Conservation (phyloP, 192 early-diverging fungal species). For the Linnemannia elongata region DNA sequence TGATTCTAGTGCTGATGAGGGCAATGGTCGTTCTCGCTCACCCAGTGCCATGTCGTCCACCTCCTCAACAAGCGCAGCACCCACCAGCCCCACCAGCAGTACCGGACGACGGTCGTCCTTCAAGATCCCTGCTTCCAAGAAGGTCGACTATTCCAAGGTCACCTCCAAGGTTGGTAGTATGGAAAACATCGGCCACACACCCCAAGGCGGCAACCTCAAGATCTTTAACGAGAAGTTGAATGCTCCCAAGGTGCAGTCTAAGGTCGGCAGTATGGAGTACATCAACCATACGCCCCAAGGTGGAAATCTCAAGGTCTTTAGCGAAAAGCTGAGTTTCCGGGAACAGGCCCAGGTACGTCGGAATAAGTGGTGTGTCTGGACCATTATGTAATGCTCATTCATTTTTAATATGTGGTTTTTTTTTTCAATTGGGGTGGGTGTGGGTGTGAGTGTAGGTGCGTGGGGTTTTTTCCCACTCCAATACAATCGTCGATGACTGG, state of each 20-base stretch:
- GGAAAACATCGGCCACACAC: conserved; percentile 59
- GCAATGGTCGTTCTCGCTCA: conserved; percentile 17
- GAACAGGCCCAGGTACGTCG: conserved; percentile 43
- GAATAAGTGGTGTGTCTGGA: background rate
- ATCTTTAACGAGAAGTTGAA: conserved; percentile 51
- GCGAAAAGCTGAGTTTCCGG: conserved; percentile 42
- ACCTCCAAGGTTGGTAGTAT: conserved; percentile 59
- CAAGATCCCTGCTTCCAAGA: conserved; percentile 49
- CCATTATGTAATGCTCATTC: conserved; percentile 8
- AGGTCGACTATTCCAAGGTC: conserved; percentile 55
- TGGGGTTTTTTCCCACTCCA: background rate
- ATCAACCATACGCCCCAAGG: conserved; percentile 61
- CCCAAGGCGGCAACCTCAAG: conserved; percentile 55
- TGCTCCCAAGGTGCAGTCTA: conserved; percentile 25
- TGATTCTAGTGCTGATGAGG: conserved; percentile 13
- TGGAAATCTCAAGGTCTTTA: conserved; percentile 53
- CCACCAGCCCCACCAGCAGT: conserved; percentile 4
- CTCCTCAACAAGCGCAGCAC: conserved; percentile 15
- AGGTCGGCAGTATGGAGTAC: conserved; percentile 62
- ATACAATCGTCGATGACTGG: background rate
- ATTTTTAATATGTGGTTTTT: conserved; percentile 7
- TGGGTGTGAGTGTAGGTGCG: conserved; percentile 3
- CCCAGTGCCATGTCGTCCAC: conserved; percentile 28
- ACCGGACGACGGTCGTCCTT: conserved; percentile 20
- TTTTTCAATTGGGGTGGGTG: background rate